phyloP scores from a whole-genome alignment of 2,329 filamentous ascomycete species.

The Paraphaeosphaeria minitans region DNA sequence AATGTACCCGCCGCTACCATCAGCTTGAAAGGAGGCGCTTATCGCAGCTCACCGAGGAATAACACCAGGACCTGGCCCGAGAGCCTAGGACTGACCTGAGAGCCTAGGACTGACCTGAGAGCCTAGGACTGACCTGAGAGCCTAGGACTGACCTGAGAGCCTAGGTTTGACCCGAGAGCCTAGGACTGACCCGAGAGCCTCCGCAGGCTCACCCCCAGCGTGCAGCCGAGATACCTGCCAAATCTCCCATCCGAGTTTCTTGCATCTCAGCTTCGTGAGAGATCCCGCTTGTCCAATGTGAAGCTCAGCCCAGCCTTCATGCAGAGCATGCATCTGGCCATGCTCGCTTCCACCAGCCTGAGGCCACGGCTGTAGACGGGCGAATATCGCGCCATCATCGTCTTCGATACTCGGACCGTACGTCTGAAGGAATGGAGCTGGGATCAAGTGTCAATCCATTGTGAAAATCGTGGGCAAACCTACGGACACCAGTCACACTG shows the following conservation, averaged over 20 bases:
- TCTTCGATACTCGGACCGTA: neutral
- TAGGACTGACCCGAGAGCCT: neutral
- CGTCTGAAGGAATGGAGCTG: constrained; percentile 1
- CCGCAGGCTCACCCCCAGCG: constrained; percentile 1
- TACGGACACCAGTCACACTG: neutral
- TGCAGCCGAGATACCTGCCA: neutral
- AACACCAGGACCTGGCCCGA: neutral
- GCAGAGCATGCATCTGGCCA: neutral
- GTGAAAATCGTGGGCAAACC: neutral
- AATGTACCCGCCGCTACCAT: neutral
- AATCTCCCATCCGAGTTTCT: constrained; percentile 1
- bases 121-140: too few species aligned
- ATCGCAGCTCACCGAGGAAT: constrained; percentile 6
- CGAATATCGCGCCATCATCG: neutral
- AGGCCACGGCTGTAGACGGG: neutral
- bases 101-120: too few species aligned
- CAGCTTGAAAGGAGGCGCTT: constrained; percentile 2
- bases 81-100: too few species aligned
- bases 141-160: too few species aligned
- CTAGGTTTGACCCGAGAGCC: too few species aligned
- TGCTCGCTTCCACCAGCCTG: neutral
- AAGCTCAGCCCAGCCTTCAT: neutral
- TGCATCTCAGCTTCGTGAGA: neutral
- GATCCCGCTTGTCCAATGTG: neutral
- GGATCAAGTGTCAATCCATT: neutral